Percentiles rank a stretch among this genome's conserved stretches.
phyloP scores from a whole-genome alignment of 1,284 basidiomycete genomes.

The Malassezia arunalokei region DNA sequence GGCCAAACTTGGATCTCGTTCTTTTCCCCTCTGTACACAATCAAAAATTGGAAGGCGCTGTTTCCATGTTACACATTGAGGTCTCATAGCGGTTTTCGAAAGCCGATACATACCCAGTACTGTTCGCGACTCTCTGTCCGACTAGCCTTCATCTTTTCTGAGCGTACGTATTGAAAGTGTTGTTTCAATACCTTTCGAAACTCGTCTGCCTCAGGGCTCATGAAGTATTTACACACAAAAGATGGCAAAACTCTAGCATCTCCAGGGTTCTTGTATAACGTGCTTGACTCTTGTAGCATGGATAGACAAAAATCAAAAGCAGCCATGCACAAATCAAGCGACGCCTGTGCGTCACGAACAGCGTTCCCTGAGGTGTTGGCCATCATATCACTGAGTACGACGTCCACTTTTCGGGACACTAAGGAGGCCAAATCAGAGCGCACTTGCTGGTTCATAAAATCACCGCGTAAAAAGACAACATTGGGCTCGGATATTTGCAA shows the following conservation, averaged over 20 bases:
- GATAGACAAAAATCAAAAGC: slow-evolving; percentile 8
- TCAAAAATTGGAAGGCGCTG: slow-evolving; percentile 1
- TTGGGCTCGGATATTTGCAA: slow-evolving; percentile 12
- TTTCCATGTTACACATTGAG: slow-evolving; percentile 8
- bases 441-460: slow-evolving; percentile 20
- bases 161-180: slow-evolving; percentile 25
- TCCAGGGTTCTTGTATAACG: neutral
- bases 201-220: slow-evolving; percentile 25
- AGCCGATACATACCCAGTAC: slow-evolving; percentile 31
- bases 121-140: slow-evolving; percentile 32
- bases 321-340: slow-evolving; percentile 13
- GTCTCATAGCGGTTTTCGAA: neutral
- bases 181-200: slow-evolving; percentile 30
- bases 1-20: neutral
- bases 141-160: slow-evolving; percentile 33
- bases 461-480: slow-evolving; percentile 20
- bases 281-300: neutral
- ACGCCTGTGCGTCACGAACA: slow-evolving; percentile 10
- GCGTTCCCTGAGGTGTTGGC: slow-evolving; percentile 14
- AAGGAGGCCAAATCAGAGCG: slow-evolving; percentile 15
- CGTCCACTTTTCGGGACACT: slow-evolving; percentile 18
- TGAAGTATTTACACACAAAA: slow-evolving; percentile 30
- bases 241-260: neutral
- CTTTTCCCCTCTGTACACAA: slow-evolving; percentile 15
- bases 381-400: slow-evolving; percentile 42